These are phyloP conservation scores for Hydnomerulius pinastri DNA, from an alignment of 768 basidiomycete genomes.

Conservation along the genomic window DNA sequence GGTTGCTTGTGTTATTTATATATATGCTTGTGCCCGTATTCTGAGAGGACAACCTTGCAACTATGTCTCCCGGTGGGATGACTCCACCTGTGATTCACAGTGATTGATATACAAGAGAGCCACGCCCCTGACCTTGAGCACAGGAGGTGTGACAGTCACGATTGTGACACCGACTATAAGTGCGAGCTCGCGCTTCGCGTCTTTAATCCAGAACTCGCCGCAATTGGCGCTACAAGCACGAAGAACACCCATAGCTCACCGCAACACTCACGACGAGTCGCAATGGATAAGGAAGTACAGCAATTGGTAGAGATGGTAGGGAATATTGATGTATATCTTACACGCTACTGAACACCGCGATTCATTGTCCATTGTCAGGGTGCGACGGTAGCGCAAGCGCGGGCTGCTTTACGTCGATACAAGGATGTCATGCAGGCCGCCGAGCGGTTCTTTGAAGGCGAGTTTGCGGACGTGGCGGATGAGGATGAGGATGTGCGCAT, in stretches of 20 bases:
- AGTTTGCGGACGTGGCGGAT: constrained; percentile 71
- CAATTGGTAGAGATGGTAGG: constrained; percentile 67
- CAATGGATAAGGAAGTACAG: constrained; percentile 55
- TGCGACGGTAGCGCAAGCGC: constrained; percentile 78
- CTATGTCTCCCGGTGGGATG: too few species aligned
- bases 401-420: constrained; percentile 76
- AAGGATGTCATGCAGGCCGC: constrained; percentile 94
- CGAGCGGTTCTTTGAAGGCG: constrained; percentile 81
- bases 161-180: too few species aligned
- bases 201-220: too few species aligned
- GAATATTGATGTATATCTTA: constrained; percentile 1
- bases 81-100: too few species aligned
- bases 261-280: neutral
- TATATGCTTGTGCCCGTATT: constrained; percentile 7
- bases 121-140: too few species aligned
- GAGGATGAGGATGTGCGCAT: constrained; percentile 54
- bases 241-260: neutral
- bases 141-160: constrained; percentile 23
- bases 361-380: constrained; percentile 51
- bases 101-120: too few species aligned
- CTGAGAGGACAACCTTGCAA: neutral
- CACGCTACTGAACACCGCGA: neutral
- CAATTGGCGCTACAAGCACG: too few species aligned
- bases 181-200: too few species aligned
- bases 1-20: constrained; percentile 16